Evolutionary conservation across 768 basidiomycete species (phyloP).

Genomic region (Xanthoconium stramineum): DNA sequence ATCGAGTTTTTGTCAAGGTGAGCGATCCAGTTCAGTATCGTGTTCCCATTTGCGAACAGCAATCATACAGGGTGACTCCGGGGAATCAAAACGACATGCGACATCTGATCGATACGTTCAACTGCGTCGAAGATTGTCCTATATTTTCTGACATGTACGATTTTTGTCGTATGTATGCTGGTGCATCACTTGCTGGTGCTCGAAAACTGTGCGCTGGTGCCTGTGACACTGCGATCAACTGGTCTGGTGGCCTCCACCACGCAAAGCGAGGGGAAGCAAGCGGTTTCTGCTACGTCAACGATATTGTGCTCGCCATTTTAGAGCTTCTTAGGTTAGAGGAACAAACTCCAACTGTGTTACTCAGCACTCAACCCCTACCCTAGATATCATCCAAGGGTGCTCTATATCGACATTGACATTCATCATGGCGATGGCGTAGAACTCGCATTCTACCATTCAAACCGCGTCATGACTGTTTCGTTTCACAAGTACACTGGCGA

Average conservation of each 20-base stretch:
- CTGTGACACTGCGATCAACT: slow-evolving; percentile 97
- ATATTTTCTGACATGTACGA: slow-evolving; percentile 94
- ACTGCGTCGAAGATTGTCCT: slow-evolving; percentile 96
- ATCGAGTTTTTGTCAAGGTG: slow-evolving; percentile 93
- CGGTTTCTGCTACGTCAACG: slow-evolving; percentile 98
- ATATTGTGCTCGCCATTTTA: slow-evolving; percentile 91
- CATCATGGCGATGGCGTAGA: slow-evolving; percentile 99
- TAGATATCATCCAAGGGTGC: slow-evolving; percentile 88
- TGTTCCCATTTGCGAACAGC: background rate
- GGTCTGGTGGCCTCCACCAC: slow-evolving; percentile 98
- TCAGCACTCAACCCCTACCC: background rate
- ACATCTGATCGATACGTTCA: slow-evolving; percentile 79
- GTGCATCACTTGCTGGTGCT: slow-evolving; percentile 87
- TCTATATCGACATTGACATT: slow-evolving; percentile 99
- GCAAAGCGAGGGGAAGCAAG: slow-evolving; percentile 98
- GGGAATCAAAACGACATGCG: slow-evolving; percentile 68
- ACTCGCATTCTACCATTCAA: slow-evolving; percentile 95
- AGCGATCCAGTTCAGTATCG: slow-evolving; percentile 18
- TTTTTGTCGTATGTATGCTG: slow-evolving; percentile 92
- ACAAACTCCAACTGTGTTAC: background rate
- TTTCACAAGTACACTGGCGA: slow-evolving; percentile 99
- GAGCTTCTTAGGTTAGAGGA: slow-evolving; percentile 75
- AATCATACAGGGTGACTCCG: slow-evolving; percentile 68
- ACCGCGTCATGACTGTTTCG: slow-evolving; percentile 98
- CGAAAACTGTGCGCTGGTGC: slow-evolving; percentile 79